Percentiles rank a stretch among this genome's conserved stretches.
Evolutionary conservation across 148 eudicot genomes (phyloP).

Genomic region (Rhododendron mucronatum): DNA sequence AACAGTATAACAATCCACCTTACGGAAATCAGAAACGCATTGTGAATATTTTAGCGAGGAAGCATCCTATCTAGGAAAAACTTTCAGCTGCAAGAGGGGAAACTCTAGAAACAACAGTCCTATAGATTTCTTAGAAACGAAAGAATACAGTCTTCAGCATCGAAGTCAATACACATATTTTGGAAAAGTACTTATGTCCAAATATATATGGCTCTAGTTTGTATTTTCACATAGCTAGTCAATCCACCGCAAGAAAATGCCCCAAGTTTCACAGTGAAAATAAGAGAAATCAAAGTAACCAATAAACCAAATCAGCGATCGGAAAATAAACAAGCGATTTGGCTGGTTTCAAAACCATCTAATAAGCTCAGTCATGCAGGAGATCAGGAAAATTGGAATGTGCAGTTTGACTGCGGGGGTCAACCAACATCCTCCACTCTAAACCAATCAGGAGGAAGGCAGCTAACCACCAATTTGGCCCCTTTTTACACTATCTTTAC

Average conservation of each 20-base stretch:
- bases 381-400: not conserved
- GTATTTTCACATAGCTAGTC: not conserved
- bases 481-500: not conserved
- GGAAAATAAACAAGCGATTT: not conserved
- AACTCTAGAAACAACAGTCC: not conserved
- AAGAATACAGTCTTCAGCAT: not conserved
- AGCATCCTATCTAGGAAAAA: not conserved
- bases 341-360: not conserved
- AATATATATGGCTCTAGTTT: not conserved
- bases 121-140: not conserved
- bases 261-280: not conserved
- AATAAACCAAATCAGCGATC: not conserved
- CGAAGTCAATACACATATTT: not conserved
- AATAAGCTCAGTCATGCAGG: not conserved
- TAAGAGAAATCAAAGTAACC: not conserved
- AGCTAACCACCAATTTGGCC: not conserved
- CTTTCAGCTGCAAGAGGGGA: not conserved
- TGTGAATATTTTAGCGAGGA: not conserved
- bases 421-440: not conserved
- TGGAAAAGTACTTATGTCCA: not conserved
- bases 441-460: not conserved
- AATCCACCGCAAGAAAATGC: slow-evolving; percentile 2
- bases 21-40: not conserved
- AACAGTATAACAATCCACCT: not conserved
- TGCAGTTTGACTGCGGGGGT: not conserved